Conservation (phyloP, 805 yeast genomes). For the Candida cerambycidarum region DNA sequence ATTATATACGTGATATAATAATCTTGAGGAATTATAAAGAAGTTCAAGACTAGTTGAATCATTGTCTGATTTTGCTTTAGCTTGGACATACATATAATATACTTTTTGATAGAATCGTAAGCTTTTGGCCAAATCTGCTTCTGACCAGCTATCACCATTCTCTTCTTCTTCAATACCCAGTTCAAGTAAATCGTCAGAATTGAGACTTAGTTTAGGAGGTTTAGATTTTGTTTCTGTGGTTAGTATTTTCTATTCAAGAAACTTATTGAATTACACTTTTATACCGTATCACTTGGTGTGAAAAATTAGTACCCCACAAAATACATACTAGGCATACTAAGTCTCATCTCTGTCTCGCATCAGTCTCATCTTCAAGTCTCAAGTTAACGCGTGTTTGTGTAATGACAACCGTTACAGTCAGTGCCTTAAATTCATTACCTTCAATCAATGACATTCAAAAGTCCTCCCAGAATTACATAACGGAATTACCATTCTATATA, state of each 20-base stretch:
- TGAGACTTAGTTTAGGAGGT: background rate
- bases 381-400: background rate
- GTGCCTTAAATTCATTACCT: background rate
- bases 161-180: constrained; percentile 64
- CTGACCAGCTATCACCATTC: constrained; percentile 72
- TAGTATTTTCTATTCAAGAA: too few species aligned
- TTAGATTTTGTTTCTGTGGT: background rate
- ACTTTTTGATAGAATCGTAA: constrained; percentile 66
- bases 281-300: too few species aligned
- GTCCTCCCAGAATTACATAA: background rate
- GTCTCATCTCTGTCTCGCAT: constrained; percentile 1
- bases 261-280: too few species aligned
- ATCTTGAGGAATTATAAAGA: constrained; percentile 57
- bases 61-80: constrained; percentile 5
- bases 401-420: background rate
- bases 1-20: constrained; percentile 57
- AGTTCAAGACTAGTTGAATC: constrained; percentile 35
- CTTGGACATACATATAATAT: constrained; percentile 32
- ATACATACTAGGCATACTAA: constrained; percentile 3
- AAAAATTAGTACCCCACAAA: too few species aligned
- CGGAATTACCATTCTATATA: constrained; percentile 1
- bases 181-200: constrained; percentile 47
- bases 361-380: background rate
- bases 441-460: too few species aligned
- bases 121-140: constrained; percentile 64